Evolutionary conservation across 306 rosid genomes (phyloP).

Genomic region (Hylodesmum podocarpum): DNA sequence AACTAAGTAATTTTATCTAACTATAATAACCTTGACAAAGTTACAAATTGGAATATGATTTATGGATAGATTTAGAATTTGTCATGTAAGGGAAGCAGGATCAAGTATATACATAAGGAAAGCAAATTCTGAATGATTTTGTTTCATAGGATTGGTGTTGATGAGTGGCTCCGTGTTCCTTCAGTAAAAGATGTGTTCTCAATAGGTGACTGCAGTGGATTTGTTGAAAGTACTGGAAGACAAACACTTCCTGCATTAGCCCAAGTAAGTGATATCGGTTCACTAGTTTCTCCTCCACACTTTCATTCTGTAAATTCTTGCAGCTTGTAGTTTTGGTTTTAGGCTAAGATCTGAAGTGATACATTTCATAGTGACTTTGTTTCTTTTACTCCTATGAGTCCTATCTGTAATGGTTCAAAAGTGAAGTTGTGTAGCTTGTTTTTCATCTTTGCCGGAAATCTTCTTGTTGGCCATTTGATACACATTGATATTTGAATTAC

Average conservation of each 20-base stretch:
- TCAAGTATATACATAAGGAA: neutral
- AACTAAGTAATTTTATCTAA: no score
- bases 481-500: slow-evolving; percentile 11
- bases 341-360: neutral
- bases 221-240: slow-evolving; percentile 79
- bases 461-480: neutral
- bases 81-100: neutral
- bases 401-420: neutral
- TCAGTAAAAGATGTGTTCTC: slow-evolving; percentile 68
- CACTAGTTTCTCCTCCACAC: neutral
- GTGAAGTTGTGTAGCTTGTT: neutral
- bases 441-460: neutral
- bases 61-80: neutral
- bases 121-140: neutral
- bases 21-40: neutral
- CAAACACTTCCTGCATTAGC: slow-evolving; percentile 77
- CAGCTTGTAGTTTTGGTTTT: neutral
- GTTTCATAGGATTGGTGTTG: slow-evolving; percentile 71
- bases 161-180: slow-evolving; percentile 79
- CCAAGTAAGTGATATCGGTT: slow-evolving; percentile 48
- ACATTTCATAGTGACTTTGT: neutral
- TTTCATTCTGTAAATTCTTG: neutral
- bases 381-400: neutral
- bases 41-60: neutral
- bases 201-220: slow-evolving; percentile 86